Percentiles rank a stretch among this genome's conserved stretches.
Evolutionary conservation across 2,329 filamentous ascomycete species (phyloP).

Genomic region (Fusarium nelsonii): DNA sequence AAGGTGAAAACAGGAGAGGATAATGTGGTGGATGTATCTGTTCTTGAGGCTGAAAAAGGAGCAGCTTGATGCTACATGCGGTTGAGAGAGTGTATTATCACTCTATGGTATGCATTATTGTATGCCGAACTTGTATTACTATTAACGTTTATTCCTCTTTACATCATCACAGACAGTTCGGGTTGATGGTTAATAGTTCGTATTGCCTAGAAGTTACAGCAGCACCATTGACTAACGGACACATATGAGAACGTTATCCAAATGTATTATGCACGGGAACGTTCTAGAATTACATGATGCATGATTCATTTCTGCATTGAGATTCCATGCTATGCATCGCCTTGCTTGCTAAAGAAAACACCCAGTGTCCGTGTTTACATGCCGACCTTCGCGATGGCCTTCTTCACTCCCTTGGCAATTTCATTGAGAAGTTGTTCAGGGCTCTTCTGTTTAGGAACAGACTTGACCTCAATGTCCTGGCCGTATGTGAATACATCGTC

Average conservation of each 20-base stretch:
- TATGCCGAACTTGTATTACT: not conserved
- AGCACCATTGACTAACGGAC: not conserved
- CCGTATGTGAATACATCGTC: not conserved
- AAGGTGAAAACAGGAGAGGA: slow-evolving; percentile 6
- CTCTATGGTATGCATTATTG: not conserved
- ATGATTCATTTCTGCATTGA: not conserved
- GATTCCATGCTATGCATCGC: not conserved
- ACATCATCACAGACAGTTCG: not conserved
- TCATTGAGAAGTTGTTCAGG: slow-evolving; percentile 18
- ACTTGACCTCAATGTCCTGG: not conserved
- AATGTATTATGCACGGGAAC: slow-evolving; percentile 9
- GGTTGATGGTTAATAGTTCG: not conserved
- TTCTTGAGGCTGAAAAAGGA: slow-evolving; percentile 4
- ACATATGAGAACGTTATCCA: slow-evolving; percentile 15
- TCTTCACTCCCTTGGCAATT: slow-evolving; percentile 24
- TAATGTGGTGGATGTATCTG: slow-evolving; percentile 6
- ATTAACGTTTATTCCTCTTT: too few species aligned
- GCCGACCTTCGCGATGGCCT: slow-evolving; percentile 35
- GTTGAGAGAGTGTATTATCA: not conserved
- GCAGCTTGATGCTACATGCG: not conserved
- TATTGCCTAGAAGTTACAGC: not conserved
- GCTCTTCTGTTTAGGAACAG: not conserved
- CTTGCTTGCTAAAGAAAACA: too few species aligned
- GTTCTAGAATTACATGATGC: slow-evolving; percentile 12
- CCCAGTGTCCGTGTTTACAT: not conserved